Evolutionary conservation across 1,284 basidiomycete species (phyloP).

Genomic region (Tilletia walkeri): DNA sequence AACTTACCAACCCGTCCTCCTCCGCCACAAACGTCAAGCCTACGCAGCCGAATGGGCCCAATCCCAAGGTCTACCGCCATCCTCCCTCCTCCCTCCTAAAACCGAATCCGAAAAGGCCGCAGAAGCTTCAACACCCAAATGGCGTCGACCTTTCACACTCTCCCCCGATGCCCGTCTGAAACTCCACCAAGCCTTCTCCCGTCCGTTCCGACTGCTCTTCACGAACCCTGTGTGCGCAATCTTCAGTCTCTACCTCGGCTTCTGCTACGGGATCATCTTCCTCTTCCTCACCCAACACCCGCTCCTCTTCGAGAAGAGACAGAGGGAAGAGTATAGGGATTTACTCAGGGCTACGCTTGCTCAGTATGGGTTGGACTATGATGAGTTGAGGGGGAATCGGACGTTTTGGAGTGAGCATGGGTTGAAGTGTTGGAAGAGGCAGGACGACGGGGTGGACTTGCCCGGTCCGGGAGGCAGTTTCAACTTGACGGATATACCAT

Average conservation of each 20-base stretch:
- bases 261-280: conserved; percentile 58
- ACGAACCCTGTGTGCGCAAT: conserved; percentile 53
- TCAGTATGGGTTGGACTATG: not conserved
- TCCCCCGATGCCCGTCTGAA: conserved; percentile 25
- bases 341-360: not conserved
- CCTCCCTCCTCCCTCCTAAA: not conserved
- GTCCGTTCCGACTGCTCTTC: conserved; percentile 56
- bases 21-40: conserved; percentile 30
- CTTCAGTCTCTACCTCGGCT: conserved; percentile 59
- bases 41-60: not conserved
- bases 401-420: not conserved
- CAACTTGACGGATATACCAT: not conserved
- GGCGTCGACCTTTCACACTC: conserved; percentile 5
- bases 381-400: not conserved
- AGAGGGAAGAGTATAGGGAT: conserved; percentile 2
- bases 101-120: not conserved
- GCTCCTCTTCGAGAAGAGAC: conserved; percentile 55
- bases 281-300: conserved; percentile 58
- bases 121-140: not conserved
- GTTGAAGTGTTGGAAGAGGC: not conserved
- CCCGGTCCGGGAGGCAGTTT: conserved; percentile 18
- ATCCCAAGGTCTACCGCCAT: not conserved
- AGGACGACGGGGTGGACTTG: not conserved
- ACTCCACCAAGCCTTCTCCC: conserved; percentile 47
- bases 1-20: conserved; percentile 41